Base-by-base conservation (phyloP, 1,284 basidiomycete genomes). In the Puccinia triticina region DNA sequence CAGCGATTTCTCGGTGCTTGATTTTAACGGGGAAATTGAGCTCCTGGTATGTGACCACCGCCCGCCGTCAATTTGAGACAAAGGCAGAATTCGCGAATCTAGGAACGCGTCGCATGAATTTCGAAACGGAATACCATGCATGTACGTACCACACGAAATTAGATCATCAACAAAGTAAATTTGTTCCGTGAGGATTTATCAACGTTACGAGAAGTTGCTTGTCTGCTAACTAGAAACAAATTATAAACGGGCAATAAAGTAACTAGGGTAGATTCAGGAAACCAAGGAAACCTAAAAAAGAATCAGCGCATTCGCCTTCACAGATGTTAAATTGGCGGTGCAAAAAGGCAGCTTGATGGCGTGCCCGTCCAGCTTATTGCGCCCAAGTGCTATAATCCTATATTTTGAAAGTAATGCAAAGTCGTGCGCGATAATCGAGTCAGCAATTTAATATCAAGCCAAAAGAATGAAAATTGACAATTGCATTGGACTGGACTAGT, bases 361-460 rank as follows among this genome's bases (percentile, higher is more conserved):
- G 50, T 18, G 50, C 23, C 23, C 50, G 18, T 53, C 50, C 50
- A 53, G 50, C 23, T n/a, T 57, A 57, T 57, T 57, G 5, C 21
- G 55, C 26, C 55, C 55, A 57, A 26, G 55, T 57, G n/a, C 26
- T 57, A n/a, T 57, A 57, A 57, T 57, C 55, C 55, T 57, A 29
- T 3, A 29, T 57, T 26, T 57, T 57, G 2, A 29, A 29, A 29
- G 5, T 53, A 8, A 53, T 53, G 14, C 4, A 7, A 57, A 10
- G 55, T 26, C 5, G 55, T 3, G n/a, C 26, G 55, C n/a, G 23
- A 26, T 53, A 26, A 12, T 57, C 5, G 55, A 57, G 26, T 7
- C 55, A 57, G 48, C 16, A 16, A 18, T 50, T 50, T 2, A 50
- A 50, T 16, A 16, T 50, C 48, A 50, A 50, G 18, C 14, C 14